Percentiles rank a stretch among this genome's conserved stretches.
Evolutionary conservation across 169 alveolate genomes (phyloP).

Genomic region (Babesia bigemina): DNA sequence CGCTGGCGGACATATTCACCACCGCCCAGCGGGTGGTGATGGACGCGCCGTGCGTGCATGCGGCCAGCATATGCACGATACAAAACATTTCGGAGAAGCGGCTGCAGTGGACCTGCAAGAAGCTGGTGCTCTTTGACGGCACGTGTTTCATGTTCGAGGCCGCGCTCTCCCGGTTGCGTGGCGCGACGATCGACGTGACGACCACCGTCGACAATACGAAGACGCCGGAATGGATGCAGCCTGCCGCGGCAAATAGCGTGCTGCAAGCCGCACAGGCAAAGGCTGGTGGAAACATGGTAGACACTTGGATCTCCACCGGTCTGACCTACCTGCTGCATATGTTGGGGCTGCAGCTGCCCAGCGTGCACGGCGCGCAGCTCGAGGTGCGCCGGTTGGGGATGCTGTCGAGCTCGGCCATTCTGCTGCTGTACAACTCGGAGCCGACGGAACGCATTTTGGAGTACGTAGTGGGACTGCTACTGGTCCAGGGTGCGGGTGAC

Average conservation of each 20-base stretch:
- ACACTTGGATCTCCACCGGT: conserved; percentile 38
- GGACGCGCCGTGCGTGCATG: conserved; percentile 26
- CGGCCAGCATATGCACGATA: conserved; percentile 40
- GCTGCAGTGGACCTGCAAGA: conserved; percentile 50
- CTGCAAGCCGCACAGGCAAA: conserved; percentile 18
- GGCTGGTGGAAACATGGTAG: conserved; percentile 23
- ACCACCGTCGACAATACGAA: conserved; percentile 2
- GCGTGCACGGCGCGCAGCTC: conserved; percentile 50
- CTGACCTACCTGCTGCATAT: conserved; percentile 28
- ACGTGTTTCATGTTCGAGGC: conserved; percentile 64
- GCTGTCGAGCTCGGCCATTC: conserved; percentile 37
- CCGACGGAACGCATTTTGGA: conserved; percentile 50
- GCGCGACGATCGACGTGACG: conserved; percentile 54
- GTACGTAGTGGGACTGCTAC: conserved; percentile 28
- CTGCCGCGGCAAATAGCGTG: conserved; percentile 17
- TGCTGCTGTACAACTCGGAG: conserved; percentile 46
- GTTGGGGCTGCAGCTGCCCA: conserved; percentile 43
- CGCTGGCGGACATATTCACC: conserved; percentile 51
- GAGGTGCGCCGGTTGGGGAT: conserved; percentile 53
- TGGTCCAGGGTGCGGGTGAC: conserved; percentile 23
- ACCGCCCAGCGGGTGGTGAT: conserved; percentile 28
- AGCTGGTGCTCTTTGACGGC: conserved; percentile 62
- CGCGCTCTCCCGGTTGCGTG: conserved; percentile 37
- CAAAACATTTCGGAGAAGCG: conserved; percentile 43
- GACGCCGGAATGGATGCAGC: conserved; percentile 44